These are phyloP conservation scores for Davidsoniella australis DNA, from an alignment of 2,329 filamentous ascomycete species.

Conservation along the genomic window DNA sequence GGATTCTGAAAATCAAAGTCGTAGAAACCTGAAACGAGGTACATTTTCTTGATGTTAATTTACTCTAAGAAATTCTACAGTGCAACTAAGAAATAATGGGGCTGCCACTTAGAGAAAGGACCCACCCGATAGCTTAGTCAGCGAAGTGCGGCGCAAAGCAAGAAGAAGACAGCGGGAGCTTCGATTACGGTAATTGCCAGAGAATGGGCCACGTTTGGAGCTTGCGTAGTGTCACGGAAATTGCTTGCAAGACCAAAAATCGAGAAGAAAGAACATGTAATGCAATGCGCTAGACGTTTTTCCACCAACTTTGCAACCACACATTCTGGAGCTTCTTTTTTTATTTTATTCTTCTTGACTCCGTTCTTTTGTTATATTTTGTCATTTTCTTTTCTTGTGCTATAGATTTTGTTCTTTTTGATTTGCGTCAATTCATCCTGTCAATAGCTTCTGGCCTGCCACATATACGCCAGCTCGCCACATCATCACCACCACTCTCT, in stretches of 20 bases:
- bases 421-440: background rate
- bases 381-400: background rate
- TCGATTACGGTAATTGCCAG: background rate
- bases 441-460: background rate
- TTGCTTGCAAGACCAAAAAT: conserved; percentile 2
- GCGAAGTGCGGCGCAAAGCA: conserved; percentile 4
- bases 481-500: too few relatives aligned
- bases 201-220: conserved; percentile 13
- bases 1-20: too few relatives aligned
- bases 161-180: too few relatives aligned
- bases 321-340: background rate
- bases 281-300: conserved; percentile 2
- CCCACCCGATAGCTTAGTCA: conserved; percentile 1
- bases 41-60: too few relatives aligned
- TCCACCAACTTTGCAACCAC: too few relatives aligned
- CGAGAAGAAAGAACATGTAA: background rate
- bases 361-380: background rate
- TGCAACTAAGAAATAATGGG: too few relatives aligned
- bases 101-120: too few relatives aligned
- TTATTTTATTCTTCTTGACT: too few relatives aligned
- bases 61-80: too few relatives aligned
- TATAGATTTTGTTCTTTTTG: too few relatives aligned
- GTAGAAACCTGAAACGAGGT: too few relatives aligned
- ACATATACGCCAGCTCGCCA: background rate
- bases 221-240: conserved; percentile 10